Conservation (phyloP, 208 protist genomes). For the Leptomonas pyrrhocoris region DNA sequence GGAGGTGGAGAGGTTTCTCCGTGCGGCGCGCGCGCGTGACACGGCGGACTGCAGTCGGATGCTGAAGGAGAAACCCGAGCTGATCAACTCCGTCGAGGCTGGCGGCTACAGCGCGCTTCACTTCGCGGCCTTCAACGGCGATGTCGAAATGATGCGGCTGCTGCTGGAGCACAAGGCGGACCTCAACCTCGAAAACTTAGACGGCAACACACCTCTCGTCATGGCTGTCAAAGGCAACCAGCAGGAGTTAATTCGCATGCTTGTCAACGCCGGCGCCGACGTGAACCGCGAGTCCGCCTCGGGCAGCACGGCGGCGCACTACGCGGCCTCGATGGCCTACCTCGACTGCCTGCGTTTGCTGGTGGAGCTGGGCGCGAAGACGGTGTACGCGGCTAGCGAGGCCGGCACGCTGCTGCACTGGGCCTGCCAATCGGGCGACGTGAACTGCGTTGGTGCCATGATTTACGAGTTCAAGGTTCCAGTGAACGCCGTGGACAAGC, state of each 20-base stretch:
- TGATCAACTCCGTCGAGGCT: constrained; percentile 77
- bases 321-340: constrained; percentile 80
- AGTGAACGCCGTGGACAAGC: constrained; percentile 68
- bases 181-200: constrained; percentile 77
- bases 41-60: constrained; percentile 46
- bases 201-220: constrained; percentile 85
- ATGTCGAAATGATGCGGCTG: constrained; percentile 70
- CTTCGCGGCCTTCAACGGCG: constrained; percentile 89
- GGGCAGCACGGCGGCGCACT: constrained; percentile 75
- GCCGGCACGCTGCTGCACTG: constrained; percentile 86
- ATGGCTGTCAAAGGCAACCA: constrained; percentile 83
- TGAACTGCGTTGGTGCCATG: constrained; percentile 75
- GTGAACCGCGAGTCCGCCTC: constrained; percentile 61
- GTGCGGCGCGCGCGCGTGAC: constrained; percentile 62
- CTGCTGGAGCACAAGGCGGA: constrained; percentile 63
- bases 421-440: constrained; percentile 81
- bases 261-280: constrained; percentile 73
- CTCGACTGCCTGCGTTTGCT: constrained; percentile 70
- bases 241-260: constrained; percentile 54
- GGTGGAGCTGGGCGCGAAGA: constrained; percentile 62
- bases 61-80: constrained; percentile 58
- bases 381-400: constrained; percentile 50
- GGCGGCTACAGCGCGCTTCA: constrained; percentile 87
- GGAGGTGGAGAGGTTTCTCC: constrained; percentile 86
- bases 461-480: constrained; percentile 84